Conservation (phyloP, 192 early-diverging fungal species). For the Backusella luteola region DNA sequence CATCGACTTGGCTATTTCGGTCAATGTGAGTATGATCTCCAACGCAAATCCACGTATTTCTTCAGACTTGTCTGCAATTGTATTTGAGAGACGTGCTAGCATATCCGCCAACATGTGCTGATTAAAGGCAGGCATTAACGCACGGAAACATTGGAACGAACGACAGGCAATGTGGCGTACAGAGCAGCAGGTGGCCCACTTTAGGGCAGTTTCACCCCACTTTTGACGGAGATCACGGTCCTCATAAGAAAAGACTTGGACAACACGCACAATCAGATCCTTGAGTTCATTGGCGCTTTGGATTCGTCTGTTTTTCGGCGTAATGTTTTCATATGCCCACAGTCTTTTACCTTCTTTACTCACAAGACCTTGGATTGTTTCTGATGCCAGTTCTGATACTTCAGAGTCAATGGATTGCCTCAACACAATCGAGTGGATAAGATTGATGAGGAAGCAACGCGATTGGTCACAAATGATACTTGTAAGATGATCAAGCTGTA, state of each 20-base stretch:
- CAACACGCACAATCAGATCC: constrained; percentile 44
- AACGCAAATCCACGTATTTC: constrained; percentile 82
- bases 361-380: constrained; percentile 47
- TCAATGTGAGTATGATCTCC: constrained; percentile 73
- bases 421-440: constrained; percentile 72
- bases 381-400: constrained; percentile 40
- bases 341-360: constrained; percentile 72
- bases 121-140: constrained; percentile 67
- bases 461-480: constrained; percentile 77
- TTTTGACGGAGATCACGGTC: constrained; percentile 54
- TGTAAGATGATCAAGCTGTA: constrained; percentile 81
- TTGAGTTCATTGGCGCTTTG: constrained; percentile 49
- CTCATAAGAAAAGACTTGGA: constrained; percentile 47
- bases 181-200: constrained; percentile 81
- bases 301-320: constrained; percentile 46
- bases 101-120: constrained; percentile 76
- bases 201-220: constrained; percentile 80
- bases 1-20: constrained; percentile 59
- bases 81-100: constrained; percentile 70
- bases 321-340: constrained; percentile 82
- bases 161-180: constrained; percentile 86
- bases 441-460: constrained; percentile 67
- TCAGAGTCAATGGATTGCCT: constrained; percentile 58
- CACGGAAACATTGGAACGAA: constrained; percentile 81
- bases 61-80: constrained; percentile 68